Base-by-base conservation (phyloP, 768 basidiomycete genomes). In the Tulasnella sp. region DNA sequence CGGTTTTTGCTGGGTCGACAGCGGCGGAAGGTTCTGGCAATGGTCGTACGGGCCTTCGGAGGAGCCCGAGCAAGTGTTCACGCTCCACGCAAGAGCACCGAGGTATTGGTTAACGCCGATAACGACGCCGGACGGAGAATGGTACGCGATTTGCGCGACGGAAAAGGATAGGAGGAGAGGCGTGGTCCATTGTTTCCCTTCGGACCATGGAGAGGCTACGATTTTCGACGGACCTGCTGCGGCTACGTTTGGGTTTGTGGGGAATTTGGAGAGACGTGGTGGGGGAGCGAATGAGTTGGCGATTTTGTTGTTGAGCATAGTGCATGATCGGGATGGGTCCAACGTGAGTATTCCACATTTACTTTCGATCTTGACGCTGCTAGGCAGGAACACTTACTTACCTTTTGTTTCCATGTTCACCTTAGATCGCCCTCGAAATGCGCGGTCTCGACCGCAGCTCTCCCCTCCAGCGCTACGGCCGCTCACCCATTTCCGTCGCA, bases 61-160 rank as follows among this genome's bases (percentile, higher is more conserved):
- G 40, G 40, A 72, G 7, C 71, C 71, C 37, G 49, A 49, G 29
- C 71, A 72, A 11, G 71, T 72, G 40, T 72, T 72, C 71, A 40
- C 40, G 15, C 29, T 72, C n/a, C 39, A 72, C 40, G 39, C 71
- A 22, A 3, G 15, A 15, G 71, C 71, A 15, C 71, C 71, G 71
- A 49, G 71, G 31, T 40, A 40, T 40, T 72, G 40, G 38, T 17
- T 72, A 40, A 40, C 40, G 40, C 71, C 71, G 19, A 72, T 72
- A n/a, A 72, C 71, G 38, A 72, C 38, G 8, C 39, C 37, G n/a
- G 71, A 72, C 15, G 71, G 71, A 31, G 31, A 40, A 15, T 72
- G 71, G 71, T 72, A 72, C 71, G 71, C 71, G 37, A 72, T 72
- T 17, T 72, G 71, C 71, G 71, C 71, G 71, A 72, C 71, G 29